phyloP scores from a whole-genome alignment of 2,329 filamentous ascomycete species.

The Immersiporthe knoxdaviesiana region DNA sequence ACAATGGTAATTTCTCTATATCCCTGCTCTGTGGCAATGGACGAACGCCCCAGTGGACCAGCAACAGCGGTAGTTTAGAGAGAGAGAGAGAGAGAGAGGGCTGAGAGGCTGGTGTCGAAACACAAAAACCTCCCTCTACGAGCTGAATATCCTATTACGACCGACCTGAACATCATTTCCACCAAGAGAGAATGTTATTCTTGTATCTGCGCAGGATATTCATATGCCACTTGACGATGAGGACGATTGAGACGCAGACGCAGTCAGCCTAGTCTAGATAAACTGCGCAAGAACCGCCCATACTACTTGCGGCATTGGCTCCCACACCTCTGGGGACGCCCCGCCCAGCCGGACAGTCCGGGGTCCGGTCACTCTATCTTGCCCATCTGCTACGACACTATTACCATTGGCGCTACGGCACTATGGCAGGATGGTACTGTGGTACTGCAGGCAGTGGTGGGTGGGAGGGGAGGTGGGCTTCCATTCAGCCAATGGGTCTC shows the following conservation, averaged over 20 bases:
- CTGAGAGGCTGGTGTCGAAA: background rate
- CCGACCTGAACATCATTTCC: background rate
- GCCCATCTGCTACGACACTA: background rate
- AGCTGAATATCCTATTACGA: background rate
- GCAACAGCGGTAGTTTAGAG: background rate
- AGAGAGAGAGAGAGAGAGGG: too few relatives aligned
- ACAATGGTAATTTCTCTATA: background rate
- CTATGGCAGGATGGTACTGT: background rate
- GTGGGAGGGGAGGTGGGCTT: background rate
- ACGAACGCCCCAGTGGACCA: slow-evolving; percentile 3
- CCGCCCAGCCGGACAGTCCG: background rate
- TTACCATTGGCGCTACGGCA: background rate
- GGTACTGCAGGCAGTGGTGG: background rate
- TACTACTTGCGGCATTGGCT: background rate
- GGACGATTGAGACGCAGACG: background rate
- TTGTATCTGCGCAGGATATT: background rate
- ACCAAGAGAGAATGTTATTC: background rate
- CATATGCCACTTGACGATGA: background rate
- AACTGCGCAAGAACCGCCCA: background rate
- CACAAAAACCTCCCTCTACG: background rate
- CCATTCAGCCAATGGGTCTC: background rate
- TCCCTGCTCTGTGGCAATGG: background rate
- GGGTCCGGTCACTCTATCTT: background rate
- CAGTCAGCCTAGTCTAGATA: background rate
- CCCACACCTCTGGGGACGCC: background rate